Percentiles rank a stretch among this genome's conserved stretches.
phyloP scores from a whole-genome alignment of 208 protist genomes.

The Crithidia mellificae region DNA sequence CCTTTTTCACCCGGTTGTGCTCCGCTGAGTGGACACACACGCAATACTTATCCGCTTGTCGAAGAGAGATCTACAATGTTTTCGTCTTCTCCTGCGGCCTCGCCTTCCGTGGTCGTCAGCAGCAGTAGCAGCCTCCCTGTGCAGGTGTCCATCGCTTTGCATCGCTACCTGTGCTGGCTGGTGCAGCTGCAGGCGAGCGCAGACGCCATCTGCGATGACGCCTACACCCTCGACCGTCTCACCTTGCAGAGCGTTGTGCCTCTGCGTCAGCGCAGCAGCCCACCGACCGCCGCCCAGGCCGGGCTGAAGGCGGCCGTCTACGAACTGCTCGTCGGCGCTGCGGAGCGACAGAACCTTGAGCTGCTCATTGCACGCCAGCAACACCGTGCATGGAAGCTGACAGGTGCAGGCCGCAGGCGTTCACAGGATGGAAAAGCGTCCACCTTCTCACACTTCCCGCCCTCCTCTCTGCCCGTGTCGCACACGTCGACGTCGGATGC shows the following conservation, averaged over 20 bases:
- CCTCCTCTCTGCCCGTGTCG: neutral
- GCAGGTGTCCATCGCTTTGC: slow-evolving; percentile 14
- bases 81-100: neutral
- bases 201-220: slow-evolving; percentile 30
- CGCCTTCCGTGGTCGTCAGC: neutral
- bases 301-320: slow-evolving; percentile 23
- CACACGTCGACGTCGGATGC: neutral
- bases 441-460: slow-evolving; percentile 11
- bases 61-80: neutral
- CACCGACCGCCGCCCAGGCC: neutral
- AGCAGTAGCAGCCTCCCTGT: neutral
- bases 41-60: neutral
- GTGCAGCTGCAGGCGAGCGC: slow-evolving; percentile 20
- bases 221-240: slow-evolving; percentile 33
- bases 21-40: too few relatives aligned
- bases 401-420: neutral
- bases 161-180: slow-evolving; percentile 29
- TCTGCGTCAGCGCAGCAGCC: slow-evolving; percentile 22
- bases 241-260: slow-evolving; percentile 20
- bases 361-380: slow-evolving; percentile 2
- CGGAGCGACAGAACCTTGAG: slow-evolving; percentile 1
- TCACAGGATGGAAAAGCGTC: neutral
- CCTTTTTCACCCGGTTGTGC: too few relatives aligned
- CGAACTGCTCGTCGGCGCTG: slow-evolving; percentile 17
- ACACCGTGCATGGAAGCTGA: slow-evolving; percentile 15